These are phyloP conservation scores for Platanthera zijinensis DNA, from an alignment of 106 monocot genomes.

Conservation along the genomic window DNA sequence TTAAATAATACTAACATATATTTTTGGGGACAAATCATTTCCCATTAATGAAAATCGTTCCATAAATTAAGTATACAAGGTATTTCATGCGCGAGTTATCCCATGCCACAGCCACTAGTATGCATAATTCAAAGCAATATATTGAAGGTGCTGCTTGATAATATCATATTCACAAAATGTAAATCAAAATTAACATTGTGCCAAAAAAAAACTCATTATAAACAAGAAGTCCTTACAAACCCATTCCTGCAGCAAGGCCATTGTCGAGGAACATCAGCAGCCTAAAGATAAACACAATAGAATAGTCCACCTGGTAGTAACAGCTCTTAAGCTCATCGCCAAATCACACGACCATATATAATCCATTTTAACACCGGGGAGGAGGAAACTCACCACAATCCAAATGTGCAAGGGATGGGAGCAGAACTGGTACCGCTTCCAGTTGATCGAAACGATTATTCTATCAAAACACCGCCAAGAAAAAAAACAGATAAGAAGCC, in stretches of 20 bases:
- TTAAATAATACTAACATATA: too few species aligned
- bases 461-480: constrained; percentile 27
- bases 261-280: constrained; percentile 91
- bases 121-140: too few species aligned
- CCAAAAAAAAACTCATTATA: not conserved
- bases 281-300: constrained; percentile 80
- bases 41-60: too few species aligned
- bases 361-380: not conserved
- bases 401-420: constrained; percentile 71
- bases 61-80: too few species aligned
- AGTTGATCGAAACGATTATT: constrained; percentile 59
- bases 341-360: not conserved
- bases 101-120: too few species aligned
- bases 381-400: constrained; percentile 73
- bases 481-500: constrained; percentile 10
- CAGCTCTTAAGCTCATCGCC: not conserved
- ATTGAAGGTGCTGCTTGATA: not conserved
- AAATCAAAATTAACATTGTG: not conserved
- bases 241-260: constrained; percentile 95
- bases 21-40: too few species aligned
- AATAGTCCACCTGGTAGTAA: constrained; percentile 77
- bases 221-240: constrained; percentile 56
- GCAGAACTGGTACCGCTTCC: constrained; percentile 69
- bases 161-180: not conserved
- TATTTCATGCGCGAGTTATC: too few species aligned